A percentile compares a stretch with the other conserved stretches of the same genome.
Evolutionary conservation across 2,329 filamentous ascomycete genomes (phyloP).

Genomic region (Aspergillus transmontanensis): DNA sequence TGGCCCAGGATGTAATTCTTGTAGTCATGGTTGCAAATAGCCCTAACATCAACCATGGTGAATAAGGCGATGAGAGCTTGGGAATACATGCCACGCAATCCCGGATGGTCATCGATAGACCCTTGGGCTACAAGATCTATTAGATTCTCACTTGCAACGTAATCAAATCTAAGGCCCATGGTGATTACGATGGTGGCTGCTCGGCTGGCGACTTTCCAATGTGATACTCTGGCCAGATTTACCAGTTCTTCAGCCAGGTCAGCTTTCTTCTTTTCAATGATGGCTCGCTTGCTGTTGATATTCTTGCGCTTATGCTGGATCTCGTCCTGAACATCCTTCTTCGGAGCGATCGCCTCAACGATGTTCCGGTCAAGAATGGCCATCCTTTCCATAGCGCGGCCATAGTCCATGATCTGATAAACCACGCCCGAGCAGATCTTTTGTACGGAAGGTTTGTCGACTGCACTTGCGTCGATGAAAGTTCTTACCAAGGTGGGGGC

Average conservation of each 20-base stretch:
- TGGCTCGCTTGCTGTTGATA: constrained; percentile 72
- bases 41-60: constrained; percentile 82
- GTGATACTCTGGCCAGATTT: constrained; percentile 73
- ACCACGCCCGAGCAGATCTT: constrained; percentile 79
- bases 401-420: constrained; percentile 89
- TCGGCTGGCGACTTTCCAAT: constrained; percentile 94
- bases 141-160: constrained; percentile 77
- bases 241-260: constrained; percentile 80
- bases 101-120: constrained; percentile 87
- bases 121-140: constrained; percentile 81
- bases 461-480: constrained; percentile 85
- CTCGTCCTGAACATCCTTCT: constrained; percentile 61
- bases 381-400: constrained; percentile 82
- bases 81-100: constrained; percentile 77
- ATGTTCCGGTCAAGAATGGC: constrained; percentile 75
- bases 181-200: constrained; percentile 90
- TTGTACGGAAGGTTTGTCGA: constrained; percentile 94
- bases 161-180: constrained; percentile 87
- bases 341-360: constrained; percentile 71
- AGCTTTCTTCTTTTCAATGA: constrained; percentile 82
- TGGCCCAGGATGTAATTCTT: constrained; percentile 82
- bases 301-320: constrained; percentile 66
- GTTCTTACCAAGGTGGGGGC: constrained; percentile 85
- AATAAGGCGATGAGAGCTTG: constrained; percentile 79
- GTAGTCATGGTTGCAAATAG: constrained; percentile 83